A percentile compares a stretch with the other conserved stretches of the same genome.
phyloP scores from a whole-genome alignment of 2,329 filamentous ascomycete genomes.

The Colletotrichum chrysophilum region DNA sequence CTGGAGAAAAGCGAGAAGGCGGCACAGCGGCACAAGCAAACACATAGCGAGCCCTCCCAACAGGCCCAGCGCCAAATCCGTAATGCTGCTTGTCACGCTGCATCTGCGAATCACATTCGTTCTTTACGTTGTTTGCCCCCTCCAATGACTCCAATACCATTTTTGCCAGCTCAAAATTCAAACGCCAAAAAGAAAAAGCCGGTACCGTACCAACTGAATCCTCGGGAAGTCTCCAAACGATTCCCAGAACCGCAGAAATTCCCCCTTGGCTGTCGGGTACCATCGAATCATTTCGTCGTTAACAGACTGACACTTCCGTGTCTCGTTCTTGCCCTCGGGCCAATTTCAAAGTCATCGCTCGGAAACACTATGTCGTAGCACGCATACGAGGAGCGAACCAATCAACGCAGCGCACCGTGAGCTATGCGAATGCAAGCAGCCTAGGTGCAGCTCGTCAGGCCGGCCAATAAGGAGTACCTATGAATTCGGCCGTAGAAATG shows the following conservation, averaged over 20 bases:
- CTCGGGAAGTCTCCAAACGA: neutral
- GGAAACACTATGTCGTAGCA: neutral
- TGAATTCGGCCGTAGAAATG: neutral
- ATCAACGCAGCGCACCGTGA: neutral
- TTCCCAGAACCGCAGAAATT: neutral
- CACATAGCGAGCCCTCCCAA: neutral
- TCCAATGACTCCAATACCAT: neutral
- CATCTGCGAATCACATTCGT: neutral
- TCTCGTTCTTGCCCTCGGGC: neutral
- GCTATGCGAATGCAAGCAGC: neutral
- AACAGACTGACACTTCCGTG: neutral
- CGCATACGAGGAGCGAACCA: neutral
- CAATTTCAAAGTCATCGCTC: neutral
- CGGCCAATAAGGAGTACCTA: neutral
- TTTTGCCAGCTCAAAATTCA: neutral
- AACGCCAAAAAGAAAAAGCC: neutral
- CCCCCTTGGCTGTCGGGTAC: neutral
- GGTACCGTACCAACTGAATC: neutral
- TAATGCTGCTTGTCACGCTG: neutral
- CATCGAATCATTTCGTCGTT: neutral
- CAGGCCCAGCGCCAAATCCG: neutral
- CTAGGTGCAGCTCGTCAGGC: neutral
- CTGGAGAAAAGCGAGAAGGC: neutral
- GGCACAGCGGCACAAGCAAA: neutral
- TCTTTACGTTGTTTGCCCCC: neutral